Base-by-base conservation (phyloP, 306 rosid species). In the Acacia crassicarpa region DNA sequence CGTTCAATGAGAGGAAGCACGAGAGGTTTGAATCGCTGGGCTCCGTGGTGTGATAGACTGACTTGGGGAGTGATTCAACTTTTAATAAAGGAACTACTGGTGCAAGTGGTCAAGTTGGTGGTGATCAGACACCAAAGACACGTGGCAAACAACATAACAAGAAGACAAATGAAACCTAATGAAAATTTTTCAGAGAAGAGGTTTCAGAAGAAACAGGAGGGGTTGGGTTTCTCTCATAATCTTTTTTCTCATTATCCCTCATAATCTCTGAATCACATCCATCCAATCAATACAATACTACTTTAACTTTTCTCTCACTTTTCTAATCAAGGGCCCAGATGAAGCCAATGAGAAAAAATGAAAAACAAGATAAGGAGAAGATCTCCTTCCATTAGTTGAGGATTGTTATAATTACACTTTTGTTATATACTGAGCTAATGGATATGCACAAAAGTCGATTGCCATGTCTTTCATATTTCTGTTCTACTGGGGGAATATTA, bases 381-480 rank as follows among this genome's bases (percentile, higher is more conserved):
- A n/a, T n/a, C n/a, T n/a, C n/a, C n/a, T 82, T 89, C 94, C n/a
- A n/a, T n/a, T n/a, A 54, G 82, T 75, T 51, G 99, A 93, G 99
- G 98, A 93, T 87, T 73, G 41, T 46, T 48, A 44, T 84, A 38
- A 38, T 67, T 8, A 35, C n/a, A 17, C 51, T 76, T 44, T 67
- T 23, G 61, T 6, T 23, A 27, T 65, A 25, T 59, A 75, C 27
- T 27, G 1, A 68, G 67, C n/a, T 46, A 59, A 32, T 58, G 51
- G 72, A 40, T 23, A 27, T 27, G 76, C 76, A 45, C 75, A 33
- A 46, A 65, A 32, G 46, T 16, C 35, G 22, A 46, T 40, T 41
- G 41, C 2, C 9, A 38, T 54, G 45, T n/a, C 67, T 22, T 23
- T 33, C 10, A 4, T 45, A 40, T 61, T 77, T 72, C 20, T 27